Evolutionary conservation across 2,329 filamentous ascomycete species (phyloP).

Genomic region (Fonsecaea pedrosoi): DNA sequence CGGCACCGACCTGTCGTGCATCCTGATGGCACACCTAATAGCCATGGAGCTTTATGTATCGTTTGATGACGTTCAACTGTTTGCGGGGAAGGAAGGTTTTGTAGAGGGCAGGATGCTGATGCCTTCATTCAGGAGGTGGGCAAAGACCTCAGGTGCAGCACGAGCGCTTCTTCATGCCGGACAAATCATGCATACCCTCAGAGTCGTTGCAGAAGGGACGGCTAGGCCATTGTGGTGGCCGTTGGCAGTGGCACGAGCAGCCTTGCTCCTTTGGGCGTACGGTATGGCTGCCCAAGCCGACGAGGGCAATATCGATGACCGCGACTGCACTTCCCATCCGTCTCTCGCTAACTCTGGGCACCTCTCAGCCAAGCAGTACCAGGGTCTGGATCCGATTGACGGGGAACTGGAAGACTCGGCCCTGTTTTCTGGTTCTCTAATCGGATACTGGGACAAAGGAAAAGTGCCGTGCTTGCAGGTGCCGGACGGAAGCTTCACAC

Average conservation of each 20-base stretch:
- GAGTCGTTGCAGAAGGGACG: not conserved
- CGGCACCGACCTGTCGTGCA: slow-evolving; percentile 10
- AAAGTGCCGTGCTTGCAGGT: not conserved
- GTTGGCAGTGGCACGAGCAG: slow-evolving; percentile 8
- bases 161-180: slow-evolving; percentile 9
- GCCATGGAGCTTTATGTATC: slow-evolving; percentile 13
- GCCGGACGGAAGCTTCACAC: not conserved
- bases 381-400: not conserved
- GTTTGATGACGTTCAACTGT: slow-evolving; percentile 10
- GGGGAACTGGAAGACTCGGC: not conserved
- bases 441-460: not conserved
- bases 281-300: not conserved
- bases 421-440: not conserved
- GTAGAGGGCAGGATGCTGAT: slow-evolving; percentile 14
- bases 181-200: not conserved
- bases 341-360: not conserved
- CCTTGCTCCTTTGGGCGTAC: slow-evolving; percentile 15
- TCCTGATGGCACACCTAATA: slow-evolving; percentile 11
- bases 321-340: not conserved
- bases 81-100: slow-evolving; percentile 12
- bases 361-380: not conserved
- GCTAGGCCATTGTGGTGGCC: slow-evolving; percentile 10
- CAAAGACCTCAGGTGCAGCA: slow-evolving; percentile 11
- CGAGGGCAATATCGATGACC: not conserved
- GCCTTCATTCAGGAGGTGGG: slow-evolving; percentile 12